phyloP scores from a whole-genome alignment of 2,329 filamentous ascomycete genomes.

The Aspergillus floridensis region DNA sequence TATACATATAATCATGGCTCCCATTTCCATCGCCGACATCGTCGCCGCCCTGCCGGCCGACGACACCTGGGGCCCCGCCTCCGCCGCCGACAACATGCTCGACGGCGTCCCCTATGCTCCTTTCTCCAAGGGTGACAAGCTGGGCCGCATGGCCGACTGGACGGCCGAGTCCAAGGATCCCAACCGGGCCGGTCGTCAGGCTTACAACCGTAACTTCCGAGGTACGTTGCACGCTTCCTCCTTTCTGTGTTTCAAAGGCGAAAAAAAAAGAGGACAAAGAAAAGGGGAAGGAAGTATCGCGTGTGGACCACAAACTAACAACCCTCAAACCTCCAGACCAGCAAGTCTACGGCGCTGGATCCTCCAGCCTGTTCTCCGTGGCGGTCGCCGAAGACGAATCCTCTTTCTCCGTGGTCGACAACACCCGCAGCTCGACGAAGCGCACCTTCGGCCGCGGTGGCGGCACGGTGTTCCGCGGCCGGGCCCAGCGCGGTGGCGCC shows the following conservation, averaged over 20 bases:
- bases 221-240: constrained; percentile 52
- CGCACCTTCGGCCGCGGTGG: constrained; percentile 80
- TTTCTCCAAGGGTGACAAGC: constrained; percentile 97
- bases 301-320: not conserved
- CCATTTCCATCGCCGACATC: constrained; percentile 61
- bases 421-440: constrained; percentile 81
- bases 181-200: constrained; percentile 72
- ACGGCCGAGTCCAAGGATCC: constrained; percentile 78
- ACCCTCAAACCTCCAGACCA: constrained; percentile 62
- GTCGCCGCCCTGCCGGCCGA: constrained; percentile 70
- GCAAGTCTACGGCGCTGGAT: constrained; percentile 91
- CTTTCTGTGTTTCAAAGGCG: not conserved
- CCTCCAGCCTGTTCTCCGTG: constrained; percentile 82
- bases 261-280: not conserved
- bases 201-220: constrained; percentile 91
- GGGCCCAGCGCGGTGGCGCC: constrained; percentile 72
- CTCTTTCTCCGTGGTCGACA: constrained; percentile 96
- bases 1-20: constrained; percentile 44
- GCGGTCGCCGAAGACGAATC: constrained; percentile 93
- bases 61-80: constrained; percentile 83
- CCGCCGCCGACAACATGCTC: constrained; percentile 80
- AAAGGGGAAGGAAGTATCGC: not conserved
- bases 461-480: constrained; percentile 81
- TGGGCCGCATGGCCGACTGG: constrained; percentile 99
- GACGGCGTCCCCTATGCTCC: constrained; percentile 96